phyloP scores from a whole-genome alignment of 1,284 basidiomycete genomes.

The Tetrapyrgos nigripes region DNA sequence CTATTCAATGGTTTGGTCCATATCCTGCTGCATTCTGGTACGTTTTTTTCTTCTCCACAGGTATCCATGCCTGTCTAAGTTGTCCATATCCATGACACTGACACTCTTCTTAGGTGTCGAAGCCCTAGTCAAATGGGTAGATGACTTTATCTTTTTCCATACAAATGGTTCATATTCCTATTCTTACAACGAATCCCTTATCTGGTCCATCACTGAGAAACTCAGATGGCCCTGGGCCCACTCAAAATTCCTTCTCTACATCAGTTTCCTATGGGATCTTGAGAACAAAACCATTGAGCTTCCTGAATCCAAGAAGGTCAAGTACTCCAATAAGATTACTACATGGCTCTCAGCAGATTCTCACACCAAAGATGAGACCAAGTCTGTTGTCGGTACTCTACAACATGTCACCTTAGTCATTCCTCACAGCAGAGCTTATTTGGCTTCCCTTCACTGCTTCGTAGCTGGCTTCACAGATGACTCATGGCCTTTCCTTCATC shows the following conservation, averaged over 20 bases:
- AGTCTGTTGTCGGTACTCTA: constrained; percentile 19
- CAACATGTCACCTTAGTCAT: constrained; percentile 20
- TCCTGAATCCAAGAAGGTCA: constrained; percentile 29
- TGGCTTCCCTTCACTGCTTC: constrained; percentile 18
- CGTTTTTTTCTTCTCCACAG: too few species aligned
- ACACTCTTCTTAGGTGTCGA: constrained; percentile 22
- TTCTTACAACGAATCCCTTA: constrained; percentile 13
- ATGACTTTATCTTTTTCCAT: constrained; percentile 38
- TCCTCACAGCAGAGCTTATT: neutral
- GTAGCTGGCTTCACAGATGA: constrained; percentile 6
- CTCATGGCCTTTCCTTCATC: neutral
- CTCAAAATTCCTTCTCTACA: too few species aligned
- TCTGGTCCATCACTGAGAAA: constrained; percentile 27
- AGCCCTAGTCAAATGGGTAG: constrained; percentile 41
- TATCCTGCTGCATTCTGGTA: neutral
- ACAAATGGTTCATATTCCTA: constrained; percentile 8
- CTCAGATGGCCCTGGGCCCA: too few species aligned
- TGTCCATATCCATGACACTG: too few species aligned
- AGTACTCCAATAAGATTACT: constrained; percentile 3
- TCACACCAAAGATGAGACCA: neutral
- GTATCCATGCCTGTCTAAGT: too few species aligned
- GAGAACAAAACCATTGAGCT: too few species aligned
- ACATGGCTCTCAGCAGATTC: neutral
- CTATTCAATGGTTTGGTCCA: constrained; percentile 23
- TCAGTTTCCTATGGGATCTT: too few species aligned